A percentile compares a stretch with the other conserved stretches of the same genome.
Conservation (phyloP, 2,329 filamentous ascomycete species). For the Xylariaceae sp. region DNA sequence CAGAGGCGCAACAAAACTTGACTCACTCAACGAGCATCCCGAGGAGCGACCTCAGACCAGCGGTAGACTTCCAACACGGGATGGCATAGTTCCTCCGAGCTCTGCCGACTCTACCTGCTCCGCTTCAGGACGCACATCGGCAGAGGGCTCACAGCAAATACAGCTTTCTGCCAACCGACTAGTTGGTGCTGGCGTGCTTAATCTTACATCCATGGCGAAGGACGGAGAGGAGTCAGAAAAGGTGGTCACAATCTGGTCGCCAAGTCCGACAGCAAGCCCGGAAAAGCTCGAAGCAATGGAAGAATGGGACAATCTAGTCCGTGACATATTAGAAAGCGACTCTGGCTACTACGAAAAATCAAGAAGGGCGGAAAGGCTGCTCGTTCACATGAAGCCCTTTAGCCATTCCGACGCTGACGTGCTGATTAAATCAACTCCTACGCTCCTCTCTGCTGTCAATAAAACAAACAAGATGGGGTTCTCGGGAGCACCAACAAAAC, state of each 20-base stretch:
- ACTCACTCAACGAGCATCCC: constrained; percentile 52
- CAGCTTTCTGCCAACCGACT: constrained; percentile 59
- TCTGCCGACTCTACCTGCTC: constrained; percentile 56
- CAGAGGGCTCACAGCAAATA: constrained; percentile 33
- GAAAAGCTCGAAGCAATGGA: constrained; percentile 57
- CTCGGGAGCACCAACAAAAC: constrained; percentile 81
- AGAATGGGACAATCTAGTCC: constrained; percentile 70
- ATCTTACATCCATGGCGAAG: constrained; percentile 70
- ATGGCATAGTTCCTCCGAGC: constrained; percentile 46
- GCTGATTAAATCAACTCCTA: constrained; percentile 82
- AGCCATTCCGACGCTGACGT: constrained; percentile 70
- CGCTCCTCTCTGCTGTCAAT: constrained; percentile 73
- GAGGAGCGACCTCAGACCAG: constrained; percentile 38
- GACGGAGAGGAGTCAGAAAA: constrained; percentile 69
- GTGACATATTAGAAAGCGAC: constrained; percentile 67
- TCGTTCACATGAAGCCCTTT: constrained; percentile 76
- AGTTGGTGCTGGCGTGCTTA: constrained; percentile 72
- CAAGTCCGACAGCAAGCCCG: constrained; percentile 49
- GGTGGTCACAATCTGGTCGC: constrained; percentile 72
- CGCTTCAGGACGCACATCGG: constrained; percentile 35
- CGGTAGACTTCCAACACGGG: constrained; percentile 41
- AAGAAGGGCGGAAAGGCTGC: constrained; percentile 67
- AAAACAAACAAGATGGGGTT: constrained; percentile 90
- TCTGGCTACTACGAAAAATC: constrained; percentile 73
- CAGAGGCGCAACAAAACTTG: constrained; percentile 50